A percentile compares a stretch with the other conserved stretches of the same genome.
Evolutionary conservation across 805 yeast genomes (phyloP).

Genomic region (Myxozyma monticola): DNA sequence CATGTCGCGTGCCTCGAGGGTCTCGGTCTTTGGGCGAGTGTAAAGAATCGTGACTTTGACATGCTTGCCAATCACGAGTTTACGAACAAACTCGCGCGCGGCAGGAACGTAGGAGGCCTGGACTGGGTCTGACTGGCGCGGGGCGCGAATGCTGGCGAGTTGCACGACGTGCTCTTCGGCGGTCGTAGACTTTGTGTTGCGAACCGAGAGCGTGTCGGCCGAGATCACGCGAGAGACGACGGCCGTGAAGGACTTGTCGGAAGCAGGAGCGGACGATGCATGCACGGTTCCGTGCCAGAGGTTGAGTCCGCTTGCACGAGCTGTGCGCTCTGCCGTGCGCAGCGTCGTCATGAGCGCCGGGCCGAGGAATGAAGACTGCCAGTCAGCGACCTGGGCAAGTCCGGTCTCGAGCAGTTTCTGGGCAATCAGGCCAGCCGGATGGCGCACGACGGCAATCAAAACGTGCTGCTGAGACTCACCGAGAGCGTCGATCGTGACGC

Average conservation of each 20-base stretch:
- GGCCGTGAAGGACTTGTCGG: slow-evolving; percentile 55
- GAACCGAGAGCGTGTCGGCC: slow-evolving; percentile 64
- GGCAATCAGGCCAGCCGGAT: slow-evolving; percentile 77
- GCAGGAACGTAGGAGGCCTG: slow-evolving; percentile 57
- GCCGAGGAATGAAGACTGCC: slow-evolving; percentile 75
- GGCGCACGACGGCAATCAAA: slow-evolving; percentile 57
- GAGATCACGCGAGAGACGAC: slow-evolving; percentile 61
- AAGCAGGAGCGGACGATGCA: slow-evolving; percentile 29
- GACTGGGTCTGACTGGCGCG: slow-evolving; percentile 61
- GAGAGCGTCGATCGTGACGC: slow-evolving; percentile 55
- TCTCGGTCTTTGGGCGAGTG: slow-evolving; percentile 58
- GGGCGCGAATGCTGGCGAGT: slow-evolving; percentile 73
- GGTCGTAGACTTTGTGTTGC: slow-evolving; percentile 45
- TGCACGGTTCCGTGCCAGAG: slow-evolving; percentile 49
- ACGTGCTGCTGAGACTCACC: slow-evolving; percentile 57
- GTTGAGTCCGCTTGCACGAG: slow-evolving; percentile 56
- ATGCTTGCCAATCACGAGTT: slow-evolving; percentile 66
- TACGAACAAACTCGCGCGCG: slow-evolving; percentile 76
- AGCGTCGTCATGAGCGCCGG: slow-evolving; percentile 59
- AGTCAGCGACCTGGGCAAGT: slow-evolving; percentile 71
- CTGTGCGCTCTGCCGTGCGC: slow-evolving; percentile 64
- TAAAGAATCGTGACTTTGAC: slow-evolving; percentile 66
- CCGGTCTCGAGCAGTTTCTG: slow-evolving; percentile 68
- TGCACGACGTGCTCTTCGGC: slow-evolving; percentile 62
- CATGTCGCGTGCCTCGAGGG: slow-evolving; percentile 63